Evolutionary conservation across 2,329 filamentous ascomycete species (phyloP), one percentile per base, ranked within the genome.

Genomic region (Scedosporium minutisporum): DNA sequence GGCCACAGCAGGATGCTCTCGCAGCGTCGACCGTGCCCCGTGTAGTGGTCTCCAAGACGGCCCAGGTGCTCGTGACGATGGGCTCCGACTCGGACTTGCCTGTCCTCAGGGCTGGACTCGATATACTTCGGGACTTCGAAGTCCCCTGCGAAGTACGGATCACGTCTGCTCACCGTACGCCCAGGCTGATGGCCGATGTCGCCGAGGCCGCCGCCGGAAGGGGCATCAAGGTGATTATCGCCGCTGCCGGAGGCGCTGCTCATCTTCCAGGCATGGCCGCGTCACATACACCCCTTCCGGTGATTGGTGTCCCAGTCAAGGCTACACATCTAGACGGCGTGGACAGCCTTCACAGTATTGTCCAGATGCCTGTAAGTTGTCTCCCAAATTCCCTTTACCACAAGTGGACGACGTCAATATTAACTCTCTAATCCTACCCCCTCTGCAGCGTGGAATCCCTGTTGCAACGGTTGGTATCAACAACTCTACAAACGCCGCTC

Each of bases 391-490:
- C 12, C 76, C 76, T 41, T 78, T 78, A 64, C 71, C 67, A 73
- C 41, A 78, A 78, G 55, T 76, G 21, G 21, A 38, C 79, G 23
- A 59, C 60, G 61, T 80, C 51, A 76, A 75, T 2, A 69, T 70
- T 25, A 60, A 42, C 75, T 75, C 4, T 69, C 70, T 21, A 60
- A 33, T 33, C 69, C 59, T 65, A 53, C 48, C n/a, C 42, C 5
- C 23, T 25, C 48, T 9, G 2, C 21, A 75, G 72, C 75, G 82
- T 68, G 89, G 89, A 12, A 83, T 87, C 59, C 89, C 89, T 9
- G 86, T 87, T 14, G 88, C 89, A 5, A 91, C 88, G 0, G 88
- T 93, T 3, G 89, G 85, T 10, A 91, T 92, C 72, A 90, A 91
- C 74, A 92, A 92, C 75, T 88, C 87, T 25, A 88, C 88, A 62